A percentile compares a stretch with the other conserved stretches of the same genome.
These are phyloP conservation scores for Phytophthora macrochlamydospora DNA, from an alignment of 352 stramenopile species.

Conservation along the genomic window DNA sequence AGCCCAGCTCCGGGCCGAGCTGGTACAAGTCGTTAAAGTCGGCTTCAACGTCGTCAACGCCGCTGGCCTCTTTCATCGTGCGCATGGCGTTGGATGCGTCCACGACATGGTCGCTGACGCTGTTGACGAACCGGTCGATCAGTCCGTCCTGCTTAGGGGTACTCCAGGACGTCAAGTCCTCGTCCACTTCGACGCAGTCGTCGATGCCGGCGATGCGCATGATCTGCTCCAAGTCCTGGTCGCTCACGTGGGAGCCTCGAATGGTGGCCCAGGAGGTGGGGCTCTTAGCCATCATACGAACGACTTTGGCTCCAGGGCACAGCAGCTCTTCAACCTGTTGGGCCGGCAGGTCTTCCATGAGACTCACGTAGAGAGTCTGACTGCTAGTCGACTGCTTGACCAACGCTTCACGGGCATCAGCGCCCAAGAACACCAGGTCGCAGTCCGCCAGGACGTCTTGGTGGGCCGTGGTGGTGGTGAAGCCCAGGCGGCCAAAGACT, in stretches of 20 bases:
- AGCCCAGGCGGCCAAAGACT: constrained; percentile 65
- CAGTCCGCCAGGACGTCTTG: constrained; percentile 68
- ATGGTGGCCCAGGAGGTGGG: constrained; percentile 63
- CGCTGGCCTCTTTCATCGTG: constrained; percentile 8
- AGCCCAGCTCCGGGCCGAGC: constrained; percentile 60
- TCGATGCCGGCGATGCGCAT: constrained; percentile 62
- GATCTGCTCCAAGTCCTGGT: constrained; percentile 61
- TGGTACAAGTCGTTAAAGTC: constrained; percentile 70
- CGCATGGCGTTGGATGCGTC: constrained; percentile 17
- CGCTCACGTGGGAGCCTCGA: constrained; percentile 54
- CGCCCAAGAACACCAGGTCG: constrained; percentile 75
- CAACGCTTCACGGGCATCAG: constrained; percentile 54
- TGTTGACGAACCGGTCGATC: constrained; percentile 39
- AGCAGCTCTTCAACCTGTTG: constrained; percentile 62
- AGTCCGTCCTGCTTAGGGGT: constrained; percentile 28
- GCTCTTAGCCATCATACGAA: constrained; percentile 74
- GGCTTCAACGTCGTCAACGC: constrained; percentile 1
- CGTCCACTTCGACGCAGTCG: constrained; percentile 47
- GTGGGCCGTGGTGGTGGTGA: constrained; percentile 65
- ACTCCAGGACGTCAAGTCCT: constrained; percentile 36
- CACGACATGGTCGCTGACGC: constrained; percentile 40
- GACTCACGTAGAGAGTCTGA: constrained; percentile 70
- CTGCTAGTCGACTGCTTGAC: constrained; percentile 27
- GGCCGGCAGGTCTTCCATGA: constrained; percentile 68
- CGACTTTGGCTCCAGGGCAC: constrained; percentile 68